Evolutionary conservation across 1,284 basidiomycete genomes (phyloP).

Genomic region (Golubevia pallescens): DNA sequence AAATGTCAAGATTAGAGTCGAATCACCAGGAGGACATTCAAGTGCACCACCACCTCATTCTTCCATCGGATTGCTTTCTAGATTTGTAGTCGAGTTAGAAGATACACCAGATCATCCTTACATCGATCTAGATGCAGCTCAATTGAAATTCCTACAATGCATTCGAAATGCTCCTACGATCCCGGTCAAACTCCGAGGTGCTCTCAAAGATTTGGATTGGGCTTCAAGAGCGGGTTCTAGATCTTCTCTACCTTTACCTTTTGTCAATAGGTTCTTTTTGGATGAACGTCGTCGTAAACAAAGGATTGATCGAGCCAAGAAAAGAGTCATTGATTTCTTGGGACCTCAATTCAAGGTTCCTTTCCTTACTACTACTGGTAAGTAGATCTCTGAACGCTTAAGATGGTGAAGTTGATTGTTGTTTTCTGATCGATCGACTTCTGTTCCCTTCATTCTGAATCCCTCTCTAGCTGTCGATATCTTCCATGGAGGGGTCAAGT

Average conservation of each 20-base stretch:
- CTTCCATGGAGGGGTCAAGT: background rate
- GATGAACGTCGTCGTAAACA: background rate
- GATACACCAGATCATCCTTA: slow-evolving; percentile 27
- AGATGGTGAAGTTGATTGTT: background rate
- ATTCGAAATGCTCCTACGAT: slow-evolving; percentile 31
- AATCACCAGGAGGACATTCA: slow-evolving; percentile 47
- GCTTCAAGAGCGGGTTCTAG: background rate
- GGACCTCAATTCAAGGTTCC: background rate
- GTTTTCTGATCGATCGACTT: no score
- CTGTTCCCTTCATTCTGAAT: background rate
- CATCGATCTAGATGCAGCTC: slow-evolving; percentile 19
- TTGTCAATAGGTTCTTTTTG: no score
- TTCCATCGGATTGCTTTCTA: slow-evolving; percentile 42
- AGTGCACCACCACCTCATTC: slow-evolving; percentile 47
- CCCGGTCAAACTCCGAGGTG: slow-evolving; percentile 16
- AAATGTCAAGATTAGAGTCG: slow-evolving; percentile 1
- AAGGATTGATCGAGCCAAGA: slow-evolving; percentile 4
- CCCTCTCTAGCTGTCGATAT: background rate
- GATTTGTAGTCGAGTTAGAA: slow-evolving; percentile 42
- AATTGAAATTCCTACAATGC: slow-evolving; percentile 37
- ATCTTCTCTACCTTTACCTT: background rate
- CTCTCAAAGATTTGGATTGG: background rate
- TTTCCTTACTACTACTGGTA: no score
- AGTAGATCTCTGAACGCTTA: background rate
- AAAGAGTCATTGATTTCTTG: background rate